Percentiles rank a stretch among this genome's conserved stretches.
Conservation (phyloP, 805 yeast species). For the Debaryomyces prosopidis region DNA sequence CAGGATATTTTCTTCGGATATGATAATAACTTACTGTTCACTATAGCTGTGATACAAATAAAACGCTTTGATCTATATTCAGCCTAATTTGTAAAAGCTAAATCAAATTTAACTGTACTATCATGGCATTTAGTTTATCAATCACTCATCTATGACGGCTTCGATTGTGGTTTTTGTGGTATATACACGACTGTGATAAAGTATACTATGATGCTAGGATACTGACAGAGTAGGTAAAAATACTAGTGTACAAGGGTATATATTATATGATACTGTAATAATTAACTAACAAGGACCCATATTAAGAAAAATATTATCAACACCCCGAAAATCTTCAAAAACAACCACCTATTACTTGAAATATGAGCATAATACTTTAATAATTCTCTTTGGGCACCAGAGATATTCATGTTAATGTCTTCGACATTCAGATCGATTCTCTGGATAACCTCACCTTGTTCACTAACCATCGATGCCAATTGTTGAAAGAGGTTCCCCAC, state of each 20-base stretch:
- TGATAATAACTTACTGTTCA: too few species aligned
- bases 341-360: constrained; percentile 89
- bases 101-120: neutral
- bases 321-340: constrained; percentile 85
- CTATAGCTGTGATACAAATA: neutral
- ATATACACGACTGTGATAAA: neutral
- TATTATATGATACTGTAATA: neutral
- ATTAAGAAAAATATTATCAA: constrained; percentile 71
- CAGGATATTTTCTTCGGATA: neutral
- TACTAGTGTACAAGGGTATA: neutral
- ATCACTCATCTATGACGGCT: too few species aligned
- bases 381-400: constrained; percentile 93
- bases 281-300: constrained; percentile 74
- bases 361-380: constrained; percentile 86
- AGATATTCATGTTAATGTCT: constrained; percentile 83
- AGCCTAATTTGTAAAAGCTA: neutral
- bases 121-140: neutral
- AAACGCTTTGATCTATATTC: neutral
- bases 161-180: too few species aligned
- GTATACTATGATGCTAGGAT: neutral
- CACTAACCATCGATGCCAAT: constrained; percentile 95
- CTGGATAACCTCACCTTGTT: constrained; percentile 95
- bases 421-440: constrained; percentile 94
- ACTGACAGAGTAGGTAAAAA: neutral
- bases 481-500: constrained; percentile 94